Base-by-base conservation (phyloP, 176 grass and related monocot genomes). In the Carex parvula region DNA sequence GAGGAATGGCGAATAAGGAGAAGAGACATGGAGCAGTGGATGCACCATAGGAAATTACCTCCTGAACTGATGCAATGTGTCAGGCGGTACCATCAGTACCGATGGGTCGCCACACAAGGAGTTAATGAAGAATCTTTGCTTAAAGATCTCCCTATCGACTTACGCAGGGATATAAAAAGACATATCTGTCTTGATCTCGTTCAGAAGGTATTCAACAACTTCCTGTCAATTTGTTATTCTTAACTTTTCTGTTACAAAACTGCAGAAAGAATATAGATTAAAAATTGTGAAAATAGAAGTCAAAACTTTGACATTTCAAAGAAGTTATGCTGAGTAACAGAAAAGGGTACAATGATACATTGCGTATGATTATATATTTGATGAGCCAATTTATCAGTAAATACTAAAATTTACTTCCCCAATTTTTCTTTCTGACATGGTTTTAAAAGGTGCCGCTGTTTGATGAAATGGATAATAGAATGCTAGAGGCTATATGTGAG, bases 401-500 rank as follows among this genome's bases (percentile, higher is more conserved):
- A n/a, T n/a, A n/a, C n/a, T 57, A 0, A 56, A 78, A 32, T 26
- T 78, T 32, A 56, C 24, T 57, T 77, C 44, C 2, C 33, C n/a
- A 77, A 54, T 77, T 54, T 73, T 78, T 20, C 26, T 29, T 29
- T 33, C 32, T 85, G 42, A 64, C 53, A 29, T 69, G 48, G 6
- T 22, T 16, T 57, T 21, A 50, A 14, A 32, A 89, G 86, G 94
- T 99, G 15, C 96, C 96, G 0, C 80, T 99, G 44, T 99, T 99
- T 90, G 96, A 95, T 87, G 93, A 99, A 85, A 99, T 99, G 96
- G 96, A 98, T 71, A 91, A 95, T 70, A 87, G 83, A 76, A 99
- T 88, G 93, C 91, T 95, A 82, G 96, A 99, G 71, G 96, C 96
- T 0, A 99, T 99, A 85, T 99, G 96, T 88, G 96, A 95, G 87